Evolutionary conservation across 2,329 filamentous ascomycete species (phyloP), one percentile per base, ranked within the genome.

Genomic region (Pseudonectria foliicola): DNA sequence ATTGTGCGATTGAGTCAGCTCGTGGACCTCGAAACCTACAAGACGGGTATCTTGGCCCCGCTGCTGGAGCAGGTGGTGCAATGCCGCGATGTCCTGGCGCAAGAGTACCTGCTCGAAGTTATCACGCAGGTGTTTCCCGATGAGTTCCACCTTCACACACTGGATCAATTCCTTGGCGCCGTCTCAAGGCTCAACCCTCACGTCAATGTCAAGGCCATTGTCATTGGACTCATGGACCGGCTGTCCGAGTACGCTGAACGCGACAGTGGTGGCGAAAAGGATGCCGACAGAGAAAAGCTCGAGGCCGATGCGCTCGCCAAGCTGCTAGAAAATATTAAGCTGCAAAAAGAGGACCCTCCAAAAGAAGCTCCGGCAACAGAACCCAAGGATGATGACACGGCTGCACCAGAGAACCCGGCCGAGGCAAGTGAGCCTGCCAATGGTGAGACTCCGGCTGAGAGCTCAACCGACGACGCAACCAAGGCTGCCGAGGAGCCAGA

Each of bases 101-200:
- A 98, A 59, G 92, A 98, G 60, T 98, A 98, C 64, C 75, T 98
- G 10, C 70, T 98, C 32, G 92, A 98, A 72, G 92, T 98, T 44
- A 94, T 98, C 47, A 98, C 90, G 5, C 93, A 98, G 62, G 92
- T 96, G 34, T 98, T 98, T 67, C 92, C 92, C 1, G 92, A 98
- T 63, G 92, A 98, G 57, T 98, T 90, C 59, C 93, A 98, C 62
- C 77, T 98, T 14, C 89, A 98, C 57, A 98, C 92, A 0, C 76
- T 98, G 23, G 92, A 96, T 56, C 84, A 95, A 57, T 86, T 98
- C 59, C 77, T 98, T 24, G 92, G 84, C 7, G 92, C 92, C 6
- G 94, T 95, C 24, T 87, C 90, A 11, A 75, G 90, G 38, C 71
- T 98, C 25, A 95, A 98, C 53, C 92, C 90, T 0, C 86, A 96